Evolutionary conservation across 257 asterid genomes (phyloP), one percentile per base, ranked within the genome.

Genomic region (Solanum pimpinellifolium): DNA sequence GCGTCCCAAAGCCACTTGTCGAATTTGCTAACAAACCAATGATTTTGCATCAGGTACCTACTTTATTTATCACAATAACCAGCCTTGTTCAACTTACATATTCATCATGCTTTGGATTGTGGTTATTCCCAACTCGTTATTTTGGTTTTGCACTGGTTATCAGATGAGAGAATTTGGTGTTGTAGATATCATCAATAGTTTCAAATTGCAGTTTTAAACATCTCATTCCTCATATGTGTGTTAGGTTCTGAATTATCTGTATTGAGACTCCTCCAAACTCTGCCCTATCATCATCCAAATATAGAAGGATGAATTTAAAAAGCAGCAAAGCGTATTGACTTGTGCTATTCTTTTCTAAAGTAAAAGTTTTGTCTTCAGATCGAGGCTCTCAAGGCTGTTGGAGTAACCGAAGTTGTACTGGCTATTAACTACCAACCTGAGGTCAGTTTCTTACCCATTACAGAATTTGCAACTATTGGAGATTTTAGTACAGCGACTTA

Each of bases 391-490:
- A 94, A 92, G 88, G 96, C 93, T 72, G 90, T 91, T 83, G 98
- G 98, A 88, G 98, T 95, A 86, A 94, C 94, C 68, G 97, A 95
- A 91, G 98, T 95, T 81, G 95, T 95, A 65, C 91, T 95, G 88
- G 98, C 98, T 75, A 95, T 95, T 90, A 95, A 92, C 88, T 95
- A 95, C 91, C 97, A 94, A 90, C 98, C 98, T 21, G 97, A 95
- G 97, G 98, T 95, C 87, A 87, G 65, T 60, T 82, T 37, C 31
- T 52, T 75, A 39, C 42, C 27, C 68, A 18, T 27, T 3, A 80
- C 68, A 47, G 46, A 46, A 47, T 27, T 78, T 46, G 66, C 16
- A 27, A 46, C 3, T 46, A 46, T 80, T 47, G 49, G 47, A 73
- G 81, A 73, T 73, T 37, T 27, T 73, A 20, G 49, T 20, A 23